A percentile compares a stretch with the other conserved stretches of the same genome.
Evolutionary conservation across 2,329 filamentous ascomycete species (phyloP).

Genomic region (Sarocladiaceae sp.): DNA sequence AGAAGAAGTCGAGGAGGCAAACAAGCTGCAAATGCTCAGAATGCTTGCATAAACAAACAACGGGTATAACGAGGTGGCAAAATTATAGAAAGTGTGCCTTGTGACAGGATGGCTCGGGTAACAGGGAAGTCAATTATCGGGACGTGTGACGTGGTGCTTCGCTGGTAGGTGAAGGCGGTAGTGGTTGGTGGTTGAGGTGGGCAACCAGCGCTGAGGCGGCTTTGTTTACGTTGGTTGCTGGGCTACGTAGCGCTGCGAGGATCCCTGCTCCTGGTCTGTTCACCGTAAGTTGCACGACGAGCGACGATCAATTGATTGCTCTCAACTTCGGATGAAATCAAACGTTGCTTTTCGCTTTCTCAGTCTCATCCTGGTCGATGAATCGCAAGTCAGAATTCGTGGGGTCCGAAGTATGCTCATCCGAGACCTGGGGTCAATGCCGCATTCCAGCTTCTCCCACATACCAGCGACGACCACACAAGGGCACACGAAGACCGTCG

Average conservation of each 20-base stretch:
- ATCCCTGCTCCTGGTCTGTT: neutral
- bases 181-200: slow-evolving; percentile 24
- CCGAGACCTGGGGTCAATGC: neutral
- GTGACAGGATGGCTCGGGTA: neutral
- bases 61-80: neutral
- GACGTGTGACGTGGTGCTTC: slow-evolving; percentile 8
- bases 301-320: neutral
- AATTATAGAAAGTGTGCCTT: neutral
- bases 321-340: neutral
- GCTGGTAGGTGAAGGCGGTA: slow-evolving; percentile 16
- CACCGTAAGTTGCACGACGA: neutral
- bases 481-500: neutral
- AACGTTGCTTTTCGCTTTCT: too few species aligned
- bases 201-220: slow-evolving; percentile 9
- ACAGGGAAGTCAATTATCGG: neutral
- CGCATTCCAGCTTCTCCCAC: neutral
- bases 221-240: slow-evolving; percentile 33
- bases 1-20: slow-evolving; percentile 5
- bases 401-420: neutral
- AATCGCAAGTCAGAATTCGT: neutral
- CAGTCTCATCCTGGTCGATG: too few species aligned
- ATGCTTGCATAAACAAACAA: neutral
- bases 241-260: slow-evolving; percentile 20
- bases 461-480: neutral
- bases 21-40: neutral